Percentiles rank a stretch among this genome's conserved stretches.
Conservation (phyloP, 2,329 filamentous ascomycete genomes). For the Trichoderma atrobrunneum region DNA sequence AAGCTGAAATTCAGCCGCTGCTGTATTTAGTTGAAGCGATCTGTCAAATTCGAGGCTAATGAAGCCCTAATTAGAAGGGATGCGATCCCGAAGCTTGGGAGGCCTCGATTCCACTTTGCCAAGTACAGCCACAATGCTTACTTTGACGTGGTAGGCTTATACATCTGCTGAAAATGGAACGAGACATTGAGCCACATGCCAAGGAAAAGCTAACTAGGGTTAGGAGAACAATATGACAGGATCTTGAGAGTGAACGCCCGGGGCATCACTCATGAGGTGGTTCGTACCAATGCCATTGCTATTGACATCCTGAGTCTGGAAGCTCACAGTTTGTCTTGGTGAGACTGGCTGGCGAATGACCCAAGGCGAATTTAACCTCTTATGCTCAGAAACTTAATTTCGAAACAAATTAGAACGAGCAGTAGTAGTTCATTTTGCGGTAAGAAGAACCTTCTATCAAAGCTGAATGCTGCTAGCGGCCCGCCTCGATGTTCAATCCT, state of each 20-base stretch:
- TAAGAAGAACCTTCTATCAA: background rate
- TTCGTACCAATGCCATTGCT: too few species aligned
- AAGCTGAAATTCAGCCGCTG: background rate
- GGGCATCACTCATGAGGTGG: too few species aligned
- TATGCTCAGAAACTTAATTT: too few species aligned
- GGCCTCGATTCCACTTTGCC: background rate
- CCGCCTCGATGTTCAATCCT: rapidly evolving
- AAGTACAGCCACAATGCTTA: background rate
- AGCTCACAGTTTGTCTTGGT: too few species aligned
- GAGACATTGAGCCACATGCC: too few species aligned
- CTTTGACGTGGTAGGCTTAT: background rate
- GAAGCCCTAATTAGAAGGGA: background rate
- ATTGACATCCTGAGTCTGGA: too few species aligned
- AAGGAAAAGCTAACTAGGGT: too few species aligned
- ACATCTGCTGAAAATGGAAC: background rate
- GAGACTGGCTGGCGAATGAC: too few species aligned
- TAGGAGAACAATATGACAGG: too few species aligned
- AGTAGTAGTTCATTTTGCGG: background rate
- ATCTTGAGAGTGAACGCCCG: too few species aligned
- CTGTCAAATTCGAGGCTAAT: background rate
- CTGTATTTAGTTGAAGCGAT: background rate
- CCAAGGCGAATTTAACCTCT: too few species aligned
- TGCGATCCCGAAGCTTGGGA: background rate
- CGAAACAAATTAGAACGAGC: too few species aligned
- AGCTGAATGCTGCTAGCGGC: background rate